Evolutionary conservation across 2,329 filamentous ascomycete species (phyloP), one percentile per base, ranked within the genome.

Genomic region (Epichloe sylvatica): DNA sequence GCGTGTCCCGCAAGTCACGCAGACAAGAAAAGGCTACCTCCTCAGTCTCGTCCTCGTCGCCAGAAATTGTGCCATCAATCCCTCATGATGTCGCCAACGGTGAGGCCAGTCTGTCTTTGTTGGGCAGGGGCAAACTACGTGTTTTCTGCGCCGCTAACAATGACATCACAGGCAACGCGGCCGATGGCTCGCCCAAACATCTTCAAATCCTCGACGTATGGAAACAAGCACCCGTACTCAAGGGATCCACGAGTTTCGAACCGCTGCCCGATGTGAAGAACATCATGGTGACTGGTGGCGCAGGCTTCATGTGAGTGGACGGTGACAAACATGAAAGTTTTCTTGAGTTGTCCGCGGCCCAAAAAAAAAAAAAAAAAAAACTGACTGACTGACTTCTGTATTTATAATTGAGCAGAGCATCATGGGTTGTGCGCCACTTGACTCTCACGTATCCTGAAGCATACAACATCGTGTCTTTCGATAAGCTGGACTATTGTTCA

Each of bases 401-500:
- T 17, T 23, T 43, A 15, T 13, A 9, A 15, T 12, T 34, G 39
- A 41, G 46, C 60, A 89, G 84, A 65, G 86, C 84, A 48, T 89
- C 83, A 63, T 91, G 86, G 86, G 75, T 91, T 37, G 83, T 87
- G 54, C 81, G 86, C 53, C 86, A 91, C 66, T 73, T 92, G 47
- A 80, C 80, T 11, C 67, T 86, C 51, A 86, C 81, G 35, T 91
- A 91, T 61, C 77, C 83, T 3, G 63, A 81, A 39, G 73, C 78
- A 54, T 92, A 92, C 73, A 86, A 85, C 60, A 78, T 91, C 54
- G 73, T 91, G 46, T 90, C 83, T 35, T 88, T 90, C 60, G 86
- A 92, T 69, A 91, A 90, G 67, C 74, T 91, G 52, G 86, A 91
- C 64, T 88, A 89, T 68, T 89, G 84, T 68, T 77, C 86, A 7